Conservation (phyloP, 2,329 filamentous ascomycete genomes). For the Phoma sp. region DNA sequence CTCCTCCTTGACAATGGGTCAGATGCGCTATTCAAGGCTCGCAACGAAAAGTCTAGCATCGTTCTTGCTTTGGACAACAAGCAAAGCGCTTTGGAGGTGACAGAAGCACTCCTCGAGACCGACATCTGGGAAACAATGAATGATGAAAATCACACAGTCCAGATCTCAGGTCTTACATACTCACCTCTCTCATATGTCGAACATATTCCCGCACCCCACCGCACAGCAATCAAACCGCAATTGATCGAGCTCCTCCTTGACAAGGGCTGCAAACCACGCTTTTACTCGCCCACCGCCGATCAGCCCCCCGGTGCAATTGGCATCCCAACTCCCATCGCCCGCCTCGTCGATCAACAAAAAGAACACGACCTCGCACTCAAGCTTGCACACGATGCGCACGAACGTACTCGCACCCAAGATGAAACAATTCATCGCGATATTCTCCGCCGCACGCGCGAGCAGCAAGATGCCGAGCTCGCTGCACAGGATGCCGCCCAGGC, state of each 20-base stretch:
- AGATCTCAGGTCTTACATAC: slow-evolving; percentile 61
- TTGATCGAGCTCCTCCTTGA: slow-evolving; percentile 41
- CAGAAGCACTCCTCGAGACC: slow-evolving; percentile 65
- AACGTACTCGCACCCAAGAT: slow-evolving; percentile 36
- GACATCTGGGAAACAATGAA: slow-evolving; percentile 71
- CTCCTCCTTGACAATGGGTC: slow-evolving; percentile 63
- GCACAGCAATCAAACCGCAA: slow-evolving; percentile 22
- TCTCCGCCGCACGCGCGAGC: slow-evolving; percentile 36
- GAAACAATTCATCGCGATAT: slow-evolving; percentile 37
- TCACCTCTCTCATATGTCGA: slow-evolving; percentile 69
- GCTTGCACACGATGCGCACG: slow-evolving; percentile 35
- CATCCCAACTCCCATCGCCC: slow-evolving; percentile 34
- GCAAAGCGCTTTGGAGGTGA: slow-evolving; percentile 60
- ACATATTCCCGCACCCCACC: slow-evolving; percentile 29
- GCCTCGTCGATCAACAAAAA: slow-evolving; percentile 40
- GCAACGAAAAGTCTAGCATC: slow-evolving; percentile 64
- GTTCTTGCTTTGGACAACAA: slow-evolving; percentile 65
- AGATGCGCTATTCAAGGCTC: slow-evolving; percentile 61
- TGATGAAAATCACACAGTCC: slow-evolving; percentile 58
- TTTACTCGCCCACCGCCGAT: slow-evolving; percentile 45
- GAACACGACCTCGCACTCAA: slow-evolving; percentile 37
- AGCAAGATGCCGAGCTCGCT: slow-evolving; percentile 33
- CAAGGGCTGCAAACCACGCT: slow-evolving; percentile 42
- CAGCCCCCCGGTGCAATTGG: slow-evolving; percentile 46
- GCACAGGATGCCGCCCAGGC: slow-evolving; percentile 26